A percentile compares a stretch with the other conserved stretches of the same genome.
Conservation (phyloP, 2,329 filamentous ascomycete genomes). For the Aspergillus melleus region DNA sequence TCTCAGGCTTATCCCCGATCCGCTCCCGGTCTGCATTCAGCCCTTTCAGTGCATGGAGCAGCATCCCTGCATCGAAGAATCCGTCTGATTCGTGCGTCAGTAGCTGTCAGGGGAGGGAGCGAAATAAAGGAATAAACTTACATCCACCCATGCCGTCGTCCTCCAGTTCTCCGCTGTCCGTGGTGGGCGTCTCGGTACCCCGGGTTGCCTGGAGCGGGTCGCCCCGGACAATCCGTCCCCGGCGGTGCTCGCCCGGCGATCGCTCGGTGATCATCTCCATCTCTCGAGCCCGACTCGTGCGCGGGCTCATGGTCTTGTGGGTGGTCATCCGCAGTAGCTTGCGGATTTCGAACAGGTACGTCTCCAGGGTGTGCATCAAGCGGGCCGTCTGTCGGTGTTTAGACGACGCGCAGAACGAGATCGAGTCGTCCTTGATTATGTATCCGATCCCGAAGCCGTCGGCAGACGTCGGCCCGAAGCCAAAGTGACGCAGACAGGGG, state of each 20-base stretch:
- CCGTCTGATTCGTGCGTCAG: slow-evolving; percentile 63
- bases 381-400: slow-evolving; percentile 93
- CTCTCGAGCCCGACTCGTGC: slow-evolving; percentile 61
- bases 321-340: slow-evolving; percentile 74
- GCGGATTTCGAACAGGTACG: slow-evolving; percentile 86
- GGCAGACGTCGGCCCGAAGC: slow-evolving; percentile 89
- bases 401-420: slow-evolving; percentile 87
- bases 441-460: slow-evolving; percentile 98
- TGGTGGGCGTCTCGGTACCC: slow-evolving; percentile 61
- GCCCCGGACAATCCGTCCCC: slow-evolving; percentile 70
- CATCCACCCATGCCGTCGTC: slow-evolving; percentile 92
- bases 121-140: slow-evolving; percentile 55
- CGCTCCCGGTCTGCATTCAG: slow-evolving; percentile 36
- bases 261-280: slow-evolving; percentile 52
- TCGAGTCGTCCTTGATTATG: slow-evolving; percentile 93
- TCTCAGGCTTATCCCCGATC: slow-evolving; percentile 35
- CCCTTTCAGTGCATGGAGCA: slow-evolving; percentile 81
- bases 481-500: slow-evolving; percentile 89
- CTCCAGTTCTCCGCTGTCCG: slow-evolving; percentile 70
- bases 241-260: slow-evolving; percentile 53
- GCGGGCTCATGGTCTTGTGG: slow-evolving; percentile 53
- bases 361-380: slow-evolving; percentile 85
- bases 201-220: slow-evolving; percentile 42
- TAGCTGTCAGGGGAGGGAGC: neutral
- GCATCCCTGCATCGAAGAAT: slow-evolving; percentile 96